Conservation (phyloP, 148 eudicot genomes). For the Gaultheria prostrata region DNA sequence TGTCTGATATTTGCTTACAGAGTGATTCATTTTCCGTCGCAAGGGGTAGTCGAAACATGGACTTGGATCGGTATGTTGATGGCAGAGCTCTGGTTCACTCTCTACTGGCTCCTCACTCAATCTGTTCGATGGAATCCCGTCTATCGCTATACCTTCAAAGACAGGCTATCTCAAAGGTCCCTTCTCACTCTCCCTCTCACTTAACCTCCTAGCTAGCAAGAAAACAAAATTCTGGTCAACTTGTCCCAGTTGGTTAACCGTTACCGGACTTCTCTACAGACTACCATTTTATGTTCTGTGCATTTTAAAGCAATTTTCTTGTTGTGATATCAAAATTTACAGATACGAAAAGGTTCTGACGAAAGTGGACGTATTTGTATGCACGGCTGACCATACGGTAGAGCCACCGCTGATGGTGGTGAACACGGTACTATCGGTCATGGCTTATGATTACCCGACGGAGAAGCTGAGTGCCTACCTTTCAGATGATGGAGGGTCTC, state of each 20-base stretch:
- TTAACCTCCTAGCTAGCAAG: too few relatives aligned
- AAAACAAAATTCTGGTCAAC: too few relatives aligned
- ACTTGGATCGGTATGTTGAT: conserved; percentile 21
- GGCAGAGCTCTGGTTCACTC: conserved; percentile 26
- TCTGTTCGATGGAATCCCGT: conserved; percentile 22
- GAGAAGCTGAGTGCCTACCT: conserved; percentile 20
- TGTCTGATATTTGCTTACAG: conserved; percentile 20
- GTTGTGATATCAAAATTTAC: neutral
- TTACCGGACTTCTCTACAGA: too few relatives aligned
- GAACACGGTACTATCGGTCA: conserved; percentile 19
- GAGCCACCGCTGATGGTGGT: conserved; percentile 23
- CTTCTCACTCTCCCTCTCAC: conserved; percentile 10
- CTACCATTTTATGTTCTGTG: neutral
- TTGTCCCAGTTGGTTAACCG: too few relatives aligned
- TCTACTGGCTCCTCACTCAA: conserved; percentile 32
- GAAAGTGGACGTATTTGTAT: conserved; percentile 14
- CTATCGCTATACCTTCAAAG: conserved; percentile 26
- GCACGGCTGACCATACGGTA: conserved; percentile 18
- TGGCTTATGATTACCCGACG: conserved; percentile 21
- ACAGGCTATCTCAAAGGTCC: conserved; percentile 22
- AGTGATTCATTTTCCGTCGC: conserved; percentile 14
- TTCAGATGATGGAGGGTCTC: conserved; percentile 24
- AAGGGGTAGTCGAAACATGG: conserved; percentile 10
- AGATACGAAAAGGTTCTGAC: conserved; percentile 11
- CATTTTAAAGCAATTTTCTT: neutral